Evolutionary conservation across 2,329 filamentous ascomycete species (phyloP), one percentile per base, ranked within the genome.

Genomic region (Xylaria sp.): DNA sequence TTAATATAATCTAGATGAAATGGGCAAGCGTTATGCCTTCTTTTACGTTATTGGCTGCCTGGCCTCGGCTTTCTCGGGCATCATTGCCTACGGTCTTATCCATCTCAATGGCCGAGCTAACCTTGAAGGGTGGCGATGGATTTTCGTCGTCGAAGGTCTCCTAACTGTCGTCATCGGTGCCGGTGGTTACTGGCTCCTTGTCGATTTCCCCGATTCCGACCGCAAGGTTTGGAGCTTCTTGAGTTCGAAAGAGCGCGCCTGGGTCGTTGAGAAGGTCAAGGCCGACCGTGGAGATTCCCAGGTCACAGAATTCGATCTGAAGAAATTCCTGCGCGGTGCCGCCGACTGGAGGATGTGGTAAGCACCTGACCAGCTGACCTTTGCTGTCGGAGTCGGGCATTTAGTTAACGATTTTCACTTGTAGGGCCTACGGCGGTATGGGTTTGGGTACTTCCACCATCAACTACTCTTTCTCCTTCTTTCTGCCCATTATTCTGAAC

Each of bases 381-480:
- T 7, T 23, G 13, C 37, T 54, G 7, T 13, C 1, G 68, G 4
- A n/a, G 15, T 13, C n/a, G 23, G 37, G 41, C 23, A 34, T 10
- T 41, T 5, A 87, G 90, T 80, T 84, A 82, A 82, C 88, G 87
- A 78, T 82, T 1, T 18, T 54, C 34, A 25, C 20, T 10, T 51
- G 4, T 23, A 92, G 90, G 90, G 84, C 80, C 0, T 91, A 89
- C 73, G 88, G 85, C 65, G 74, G 89, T 71, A 84, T 90, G 75
- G 88, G 87, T 77, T 88, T 89, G 81, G 88, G 88, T 79, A 87
- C 88, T 2, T 94, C 92, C 0, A 92, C 91, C 12, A 87, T 92
- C 61, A 87, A 87, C 2, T 96, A 96, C 78, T 89, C 92, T 0
- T 87, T 96, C 25, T 91, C 92, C 1, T 95, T 92, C 80, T 95